These are phyloP conservation scores for Pythium sp. DNA, from an alignment of 352 stramenopile species.

Conservation along the genomic window DNA sequence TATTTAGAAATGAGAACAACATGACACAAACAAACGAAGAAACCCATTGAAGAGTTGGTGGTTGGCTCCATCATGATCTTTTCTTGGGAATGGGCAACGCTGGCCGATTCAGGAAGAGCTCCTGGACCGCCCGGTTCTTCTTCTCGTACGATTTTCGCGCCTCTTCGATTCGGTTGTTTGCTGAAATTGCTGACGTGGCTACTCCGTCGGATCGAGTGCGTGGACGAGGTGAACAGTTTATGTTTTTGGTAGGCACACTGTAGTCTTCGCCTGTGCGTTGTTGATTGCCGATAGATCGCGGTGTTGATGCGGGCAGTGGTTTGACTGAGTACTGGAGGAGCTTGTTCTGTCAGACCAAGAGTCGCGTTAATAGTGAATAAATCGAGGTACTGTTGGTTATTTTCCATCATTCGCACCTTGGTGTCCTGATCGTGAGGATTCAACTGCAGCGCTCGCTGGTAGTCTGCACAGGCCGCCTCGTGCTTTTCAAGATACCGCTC, in stretches of 20 bases:
- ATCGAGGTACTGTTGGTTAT: background rate
- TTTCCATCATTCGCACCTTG: conserved; percentile 22
- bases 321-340: conserved; percentile 52
- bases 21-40: background rate
- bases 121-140: conserved; percentile 55
- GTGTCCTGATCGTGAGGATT: conserved; percentile 62
- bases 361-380: background rate
- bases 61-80: background rate
- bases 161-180: conserved; percentile 21
- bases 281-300: conserved; percentile 17
- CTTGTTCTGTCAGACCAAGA: conserved; percentile 38
- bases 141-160: conserved; percentile 45
- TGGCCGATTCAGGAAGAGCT: conserved; percentile 51
- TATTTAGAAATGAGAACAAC: conserved; percentile 34
- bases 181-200: conserved; percentile 11
- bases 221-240: background rate
- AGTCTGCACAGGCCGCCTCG: conserved; percentile 47
- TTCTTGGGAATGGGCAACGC: conserved; percentile 22
- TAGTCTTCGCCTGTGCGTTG: background rate
- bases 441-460: conserved; percentile 46
- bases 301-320: background rate
- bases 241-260: background rate
- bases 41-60: background rate
- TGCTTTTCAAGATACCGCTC: conserved; percentile 75
- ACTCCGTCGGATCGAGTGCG: conserved; percentile 16